Evolutionary conservation across 2,329 filamentous ascomycete species (phyloP), one percentile per base, ranked within the genome.

Genomic region (Podosphaera xanthii): DNA sequence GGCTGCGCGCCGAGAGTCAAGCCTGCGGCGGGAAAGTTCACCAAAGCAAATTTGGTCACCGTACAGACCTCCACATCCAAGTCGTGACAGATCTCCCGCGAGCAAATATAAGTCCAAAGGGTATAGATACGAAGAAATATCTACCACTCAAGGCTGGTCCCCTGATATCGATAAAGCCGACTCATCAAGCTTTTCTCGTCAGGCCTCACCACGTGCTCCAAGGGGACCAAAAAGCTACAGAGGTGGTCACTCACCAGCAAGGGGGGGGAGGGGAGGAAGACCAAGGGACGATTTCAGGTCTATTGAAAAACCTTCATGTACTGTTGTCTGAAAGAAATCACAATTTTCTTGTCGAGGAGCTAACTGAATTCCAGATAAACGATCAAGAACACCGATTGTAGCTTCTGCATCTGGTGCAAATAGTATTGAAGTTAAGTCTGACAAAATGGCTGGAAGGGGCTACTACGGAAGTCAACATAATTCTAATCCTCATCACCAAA

Each of bases 401-500:
- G 59, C 66, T 54, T 60, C 67, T 57, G 65, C 66, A 4, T 70
- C 70, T 40, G 69, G 69, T 49, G 64, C 68, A 10, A 71, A 70
- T 58, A 70, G 67, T 59, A 65, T 69, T 46, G 69, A 71, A 60
- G 68, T 69, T 7, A 68, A 67, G 59, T 62, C 64, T 40, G 65
- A 67, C 52, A 70, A 69, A 60, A 71, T 71, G 70, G 62, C 65
- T 48, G 64, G 66, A 31, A 65, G 69, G 62, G 69, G 69, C 35
- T 67, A 65, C 59, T 70, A 67, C 65, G 65, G 65, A 34, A 67
- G 64, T 36, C 65, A 67, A 34, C 67, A 69, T 58, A 66, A 67
- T 52, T 71, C 68, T 59, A 67, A 69, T 60, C 72, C 58, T 67
- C 69, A 65, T 64, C 67, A 67, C 31, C 68, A 69, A 60, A 69